Percentiles rank a stretch among this genome's conserved stretches.
Evolutionary conservation across 768 basidiomycete species (phyloP).

Genomic region (Pulveroboletus sp.): DNA sequence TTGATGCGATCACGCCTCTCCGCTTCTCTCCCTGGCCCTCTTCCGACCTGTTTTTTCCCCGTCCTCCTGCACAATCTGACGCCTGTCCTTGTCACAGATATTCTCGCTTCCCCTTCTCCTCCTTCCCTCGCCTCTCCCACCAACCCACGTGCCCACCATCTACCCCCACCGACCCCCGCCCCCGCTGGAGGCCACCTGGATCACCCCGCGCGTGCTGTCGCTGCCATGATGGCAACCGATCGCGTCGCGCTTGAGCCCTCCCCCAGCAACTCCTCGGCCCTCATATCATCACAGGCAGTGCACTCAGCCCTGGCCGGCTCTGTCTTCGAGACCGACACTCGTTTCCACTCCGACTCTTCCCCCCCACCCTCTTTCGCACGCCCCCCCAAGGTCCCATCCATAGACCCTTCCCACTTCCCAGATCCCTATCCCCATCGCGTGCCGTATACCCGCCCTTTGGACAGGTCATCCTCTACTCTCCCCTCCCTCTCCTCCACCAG

Average conservation of each 20-base stretch:
- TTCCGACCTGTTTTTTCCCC: conserved; percentile 17
- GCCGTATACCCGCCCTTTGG: conserved; percentile 38
- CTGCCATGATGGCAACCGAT: conserved; percentile 19
- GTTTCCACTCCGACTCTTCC: conserved; percentile 33
- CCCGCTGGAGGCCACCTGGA: conserved; percentile 21
- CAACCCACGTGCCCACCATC: conserved; percentile 28
- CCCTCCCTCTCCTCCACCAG: conserved; percentile 67
- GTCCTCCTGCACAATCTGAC: conserved; percentile 18
- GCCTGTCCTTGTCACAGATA: conserved; percentile 22
- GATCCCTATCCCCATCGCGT: conserved; percentile 65
- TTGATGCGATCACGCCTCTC: too few relatives aligned
- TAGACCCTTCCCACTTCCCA: conserved; percentile 66
- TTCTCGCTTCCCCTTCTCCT: conserved; percentile 28
- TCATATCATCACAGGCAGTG: conserved; percentile 21
- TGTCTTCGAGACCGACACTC: conserved; percentile 38
- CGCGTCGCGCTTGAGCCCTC: conserved; percentile 5
- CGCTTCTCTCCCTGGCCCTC: conserved; percentile 1
- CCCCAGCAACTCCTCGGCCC: conserved; percentile 16
- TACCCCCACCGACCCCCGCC: conserved; percentile 38
- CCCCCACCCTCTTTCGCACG: conserved; percentile 37
- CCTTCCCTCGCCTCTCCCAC: conserved; percentile 33
- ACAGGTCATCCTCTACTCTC: conserved; percentile 34
- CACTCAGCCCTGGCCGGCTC: conserved; percentile 34
- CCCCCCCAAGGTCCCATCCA: conserved; percentile 39
- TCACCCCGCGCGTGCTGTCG: too few relatives aligned